Base-by-base conservation (phyloP, 1,139 yeast genomes). In the Groenewaldozyma sp. region DNA sequence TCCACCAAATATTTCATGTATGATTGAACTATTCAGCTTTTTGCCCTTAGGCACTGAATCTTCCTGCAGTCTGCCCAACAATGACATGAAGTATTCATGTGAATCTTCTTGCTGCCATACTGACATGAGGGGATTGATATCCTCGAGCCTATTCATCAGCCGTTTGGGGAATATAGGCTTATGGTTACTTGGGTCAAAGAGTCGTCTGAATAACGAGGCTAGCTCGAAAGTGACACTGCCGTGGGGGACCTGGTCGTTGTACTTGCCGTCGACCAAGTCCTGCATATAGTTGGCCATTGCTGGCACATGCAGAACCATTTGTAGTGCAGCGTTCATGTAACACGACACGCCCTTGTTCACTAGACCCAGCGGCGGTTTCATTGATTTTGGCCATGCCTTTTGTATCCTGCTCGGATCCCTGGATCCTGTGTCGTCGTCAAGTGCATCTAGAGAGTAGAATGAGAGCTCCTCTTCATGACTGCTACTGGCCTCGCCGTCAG, bases 101-200 rank as follows among this genome's bases (percentile, higher is more conserved):
- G 95, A 82, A 60, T 91, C 99, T 62, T 91, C 97, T 60, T 91
- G 98, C 60, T 86, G 88, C 95, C 95, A 87, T 58, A 80, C 91
- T 31, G 88, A 78, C 95, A 88, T 86, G 93, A 84, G 82, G 57
- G 95, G 86, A 60, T 88, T 88, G 53, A 88, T 86, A 52, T 86
- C 95, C 39, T 75, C 83, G 42, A 88, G 65, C 46, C 91, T 69
- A 39, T 71, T 70, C 41, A 87, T 79, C 51, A 88, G 68, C 51
- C 73, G 76, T 51, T 78, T 76, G 3, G 96, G 96, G 55, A 83
- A 57, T 18, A 62, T 48, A 45, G 42, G 35, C 37, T 48, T 47
- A 32, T 51, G 51, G 40, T 60, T 59, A 36, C 52, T 54, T 28
- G 60, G 57, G 19, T 63, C 60, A 80, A 86, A 81, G 78, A 84